Evolutionary conservation across 768 basidiomycete species (phyloP), one percentile per base, ranked within the genome.

Genomic region (Leccinum variicolor): DNA sequence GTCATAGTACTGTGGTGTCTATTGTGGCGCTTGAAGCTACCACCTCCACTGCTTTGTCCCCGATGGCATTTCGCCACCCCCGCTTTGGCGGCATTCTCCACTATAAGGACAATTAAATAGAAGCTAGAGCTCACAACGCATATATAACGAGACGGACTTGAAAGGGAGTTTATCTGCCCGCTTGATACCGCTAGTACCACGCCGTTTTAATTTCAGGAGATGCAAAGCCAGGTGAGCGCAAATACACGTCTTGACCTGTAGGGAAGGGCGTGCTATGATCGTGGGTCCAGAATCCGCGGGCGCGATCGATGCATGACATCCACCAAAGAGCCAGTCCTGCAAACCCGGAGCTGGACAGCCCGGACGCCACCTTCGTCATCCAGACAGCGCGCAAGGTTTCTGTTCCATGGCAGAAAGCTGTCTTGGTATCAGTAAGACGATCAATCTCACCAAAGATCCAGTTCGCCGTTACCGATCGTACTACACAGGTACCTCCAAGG

Each of bases 401-500:
- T 0, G 50, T 73, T 7, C 54, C 50, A 41, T 58, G 50, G 57
- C 61, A 60, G 41, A 69, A 54, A 45, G 72, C 64, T 2, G 50
- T 59, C 46, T 39, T 71, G 52, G 53, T 72, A 52, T 62, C 46
- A 46, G 70, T 69, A 41, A 58, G 63, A 17, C 14, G 6, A 26
- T 41, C 21, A 6, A 19, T 43, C 41, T 43, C 19, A 43, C 31
- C 7, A 7, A 51, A 21, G 33, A 26, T 11, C 43, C 13, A 26
- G 23, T 56, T 34, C 54, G 52, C 43, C n/a, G 21, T 53, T 53
- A 55, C 62, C 52, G 25, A 68, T 54, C 46, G 11, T 25, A 43
- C 41, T 39, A 14, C 13, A 19, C 57, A 73, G 71, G 64, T 73
- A 17, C 66, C 72, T 29, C 64, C 70, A 43, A 64, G 57, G 47